Evolutionary conservation across 345 rosid genomes (phyloP), one percentile per base, ranked within the genome.

Genomic region (Eutrema japonicum): DNA sequence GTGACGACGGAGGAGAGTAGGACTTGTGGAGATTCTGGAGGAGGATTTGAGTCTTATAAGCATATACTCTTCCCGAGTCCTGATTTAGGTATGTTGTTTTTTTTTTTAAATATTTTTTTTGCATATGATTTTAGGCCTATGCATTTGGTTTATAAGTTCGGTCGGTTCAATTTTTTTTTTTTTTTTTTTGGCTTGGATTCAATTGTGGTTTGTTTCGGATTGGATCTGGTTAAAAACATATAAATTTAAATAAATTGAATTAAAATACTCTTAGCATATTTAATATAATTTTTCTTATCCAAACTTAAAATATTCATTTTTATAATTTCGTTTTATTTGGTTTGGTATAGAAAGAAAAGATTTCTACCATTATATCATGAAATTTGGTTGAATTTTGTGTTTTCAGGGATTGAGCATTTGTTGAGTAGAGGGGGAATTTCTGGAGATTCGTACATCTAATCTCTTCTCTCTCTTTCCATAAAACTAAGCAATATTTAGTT

Each of bases 371-470:
- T 7, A 6, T 59, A 22, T 10, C 0, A 12, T 8, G 50, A 27
- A 6, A 41, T 27, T 27, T 61, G 22, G 26, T 61, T 64, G 4
- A 4, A 8, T 3, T 54, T 3, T 6, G 38, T 35, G 43, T 14
- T 42, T 42, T 74, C 82, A 87, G 92, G 81, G 32, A 64, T 84
- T 53, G 89, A 85, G 36, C 82, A 85, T 48, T 60, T 87, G 80
- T 64, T 85, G 53, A 81, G 78, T 41, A 70, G 77, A 67, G 66
- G 76, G 12, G 83, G 79, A 30, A 43, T 48, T 54, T 66, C 79
- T 32, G 68, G 64, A 70, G 70, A 50, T 73, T 57, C 77, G 16
- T 71, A 64, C 68, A 64, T 3, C 57, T 61, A 38, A 32, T 30
- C 4, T 12, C 9, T 45, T 53, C 9, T 52, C 51, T 46, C 3